Evolutionary conservation across 352 stramenopile species (phyloP).

Genomic region (Globisporangium mamillatum): DNA sequence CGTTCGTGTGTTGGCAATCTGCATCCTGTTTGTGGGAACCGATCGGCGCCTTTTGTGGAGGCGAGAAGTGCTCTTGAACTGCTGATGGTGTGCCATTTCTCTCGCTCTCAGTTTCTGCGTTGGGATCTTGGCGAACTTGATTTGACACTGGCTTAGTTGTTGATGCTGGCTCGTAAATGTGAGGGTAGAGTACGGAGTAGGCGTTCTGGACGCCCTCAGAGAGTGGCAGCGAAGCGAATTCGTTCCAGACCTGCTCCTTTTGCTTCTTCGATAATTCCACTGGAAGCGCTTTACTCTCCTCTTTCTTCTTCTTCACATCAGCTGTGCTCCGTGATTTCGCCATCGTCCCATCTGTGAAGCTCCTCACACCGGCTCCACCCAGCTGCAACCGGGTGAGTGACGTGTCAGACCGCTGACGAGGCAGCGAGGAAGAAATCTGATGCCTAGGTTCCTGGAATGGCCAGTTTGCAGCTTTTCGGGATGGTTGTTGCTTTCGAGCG

Average conservation of each 20-base stretch:
- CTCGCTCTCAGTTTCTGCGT: background rate
- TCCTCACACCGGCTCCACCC: background rate
- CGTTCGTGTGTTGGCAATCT: background rate
- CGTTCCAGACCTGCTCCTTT: constrained; percentile 39
- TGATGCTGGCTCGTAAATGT: constrained; percentile 27
- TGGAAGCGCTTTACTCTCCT: background rate
- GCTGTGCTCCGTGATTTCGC: constrained; percentile 7
- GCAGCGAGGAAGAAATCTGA: background rate
- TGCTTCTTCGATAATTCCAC: constrained; percentile 28
- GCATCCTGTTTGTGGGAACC: background rate
- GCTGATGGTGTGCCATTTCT: background rate
- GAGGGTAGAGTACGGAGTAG: constrained; percentile 56
- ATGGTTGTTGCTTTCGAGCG: background rate
- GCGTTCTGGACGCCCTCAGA: constrained; percentile 49
- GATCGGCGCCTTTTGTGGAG: background rate
- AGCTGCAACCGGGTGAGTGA: constrained; percentile 5
- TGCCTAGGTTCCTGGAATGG: background rate
- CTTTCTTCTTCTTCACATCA: background rate
- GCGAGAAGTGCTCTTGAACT: background rate
- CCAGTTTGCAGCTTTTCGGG: constrained; percentile 5
- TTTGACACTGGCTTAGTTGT: background rate
- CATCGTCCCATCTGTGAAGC: background rate
- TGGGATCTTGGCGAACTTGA: background rate
- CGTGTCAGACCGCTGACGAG: constrained; percentile 6
- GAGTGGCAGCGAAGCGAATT: constrained; percentile 35